These are phyloP conservation scores for Claviceps arundinis DNA, from an alignment of 2,329 filamentous ascomycete genomes.

Conservation along the genomic window DNA sequence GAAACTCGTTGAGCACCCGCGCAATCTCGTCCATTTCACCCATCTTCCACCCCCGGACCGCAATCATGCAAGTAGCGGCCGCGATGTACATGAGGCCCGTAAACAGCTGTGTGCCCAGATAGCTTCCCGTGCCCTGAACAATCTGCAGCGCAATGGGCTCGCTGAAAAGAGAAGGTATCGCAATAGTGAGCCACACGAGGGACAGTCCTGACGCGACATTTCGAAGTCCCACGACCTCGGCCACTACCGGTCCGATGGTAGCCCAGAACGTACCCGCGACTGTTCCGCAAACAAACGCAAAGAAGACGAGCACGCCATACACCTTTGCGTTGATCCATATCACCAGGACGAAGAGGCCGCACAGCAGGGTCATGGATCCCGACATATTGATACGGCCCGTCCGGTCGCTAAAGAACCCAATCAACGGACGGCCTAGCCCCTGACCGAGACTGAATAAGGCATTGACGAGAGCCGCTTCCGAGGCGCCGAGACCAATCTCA, in stretches of 20 bases:
- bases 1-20: slow-evolving; percentile 16
- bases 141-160: slow-evolving; percentile 51
- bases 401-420: slow-evolving; percentile 59
- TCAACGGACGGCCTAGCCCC: slow-evolving; percentile 54
- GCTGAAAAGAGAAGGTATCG: slow-evolving; percentile 56
- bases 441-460: slow-evolving; percentile 58
- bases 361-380: slow-evolving; percentile 47
- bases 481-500: slow-evolving; percentile 50
- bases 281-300: slow-evolving; percentile 54
- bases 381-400: slow-evolving; percentile 65
- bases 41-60: slow-evolving; percentile 26
- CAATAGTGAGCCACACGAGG: slow-evolving; percentile 58
- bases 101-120: slow-evolving; percentile 43
- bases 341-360: slow-evolving; percentile 51
- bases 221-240: slow-evolving; percentile 60
- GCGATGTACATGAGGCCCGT: slow-evolving; percentile 47
- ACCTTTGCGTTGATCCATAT: slow-evolving; percentile 57
- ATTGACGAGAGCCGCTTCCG: slow-evolving; percentile 57
- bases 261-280: slow-evolving; percentile 62
- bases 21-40: slow-evolving; percentile 20
- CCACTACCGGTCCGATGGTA: slow-evolving; percentile 54
- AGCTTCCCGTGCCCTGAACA: slow-evolving; percentile 28
- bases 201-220: slow-evolving; percentile 55
- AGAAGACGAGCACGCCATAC: slow-evolving; percentile 58
- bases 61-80: slow-evolving; percentile 22